Evolutionary conservation across 2,329 filamentous ascomycete genomes (phyloP), one percentile per base, ranked within the genome.

Genomic region (Ascosphaera pollenicola): DNA sequence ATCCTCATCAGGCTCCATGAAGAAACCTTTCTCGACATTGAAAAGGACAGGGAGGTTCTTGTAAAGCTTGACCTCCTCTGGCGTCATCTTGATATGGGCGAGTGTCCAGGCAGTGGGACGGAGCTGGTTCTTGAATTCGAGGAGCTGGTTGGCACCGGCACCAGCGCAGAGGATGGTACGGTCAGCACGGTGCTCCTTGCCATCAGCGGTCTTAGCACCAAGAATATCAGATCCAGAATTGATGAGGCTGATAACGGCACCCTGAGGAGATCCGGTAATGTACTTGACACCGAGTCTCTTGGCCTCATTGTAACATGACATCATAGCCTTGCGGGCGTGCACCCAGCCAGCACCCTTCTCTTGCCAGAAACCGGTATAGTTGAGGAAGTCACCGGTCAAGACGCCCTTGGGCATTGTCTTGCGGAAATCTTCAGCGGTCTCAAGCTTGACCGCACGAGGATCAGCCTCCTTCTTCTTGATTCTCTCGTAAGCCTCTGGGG

Each of bases 91-190:
- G 24, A 70, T 62, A 44, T 70, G 66, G 5, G 58, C 62, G 2
- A 70, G 49, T 16, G 65, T 69, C 64, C 65, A 69, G 1, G 65
- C 65, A 3, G 64, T 69, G 2, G 66, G 63, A n/a, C 64, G 56
- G 7, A 70, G 49, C 45, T 71, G 66, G 26, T 60, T 54, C 47
- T 67, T 57, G 42, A 68, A 62, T 42, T 69, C 63, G 1, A 70
- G 48, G 0, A 70, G 49, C 2, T 49, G 47, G 26, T 62, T 58
- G 13, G 62, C 63, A 31, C 56, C 58, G 11, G 67, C 66, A 3
- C 66, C 66, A 2, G 65, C 62, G 13, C 61, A 56, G 10, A 71
- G 54, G 17, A 70, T 62, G 0, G 57, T 63, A 15, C 54, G 56
- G 2, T 62, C 52, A 13, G 65, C 65, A 0, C 21, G 43, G 43